Conservation (phyloP, 306 rosid species). For the Prunus armeniaca region DNA sequence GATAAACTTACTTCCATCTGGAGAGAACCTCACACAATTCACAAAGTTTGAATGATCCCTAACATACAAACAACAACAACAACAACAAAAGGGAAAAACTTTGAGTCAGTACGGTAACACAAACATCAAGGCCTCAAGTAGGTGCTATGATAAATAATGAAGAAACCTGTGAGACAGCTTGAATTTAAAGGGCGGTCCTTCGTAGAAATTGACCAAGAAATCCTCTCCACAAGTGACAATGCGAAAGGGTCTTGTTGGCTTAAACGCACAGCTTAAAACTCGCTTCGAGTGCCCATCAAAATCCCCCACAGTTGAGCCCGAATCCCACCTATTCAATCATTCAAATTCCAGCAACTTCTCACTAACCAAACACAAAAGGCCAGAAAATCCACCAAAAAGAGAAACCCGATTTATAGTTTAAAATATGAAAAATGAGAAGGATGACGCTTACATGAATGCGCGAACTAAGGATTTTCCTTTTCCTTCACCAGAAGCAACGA, state of each 20-base stretch:
- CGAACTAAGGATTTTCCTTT: slow-evolving; percentile 89
- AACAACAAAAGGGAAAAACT: neutral
- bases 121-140: neutral
- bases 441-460: slow-evolving; percentile 66
- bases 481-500: slow-evolving; percentile 91
- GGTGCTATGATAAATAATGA: neutral
- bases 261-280: slow-evolving; percentile 90
- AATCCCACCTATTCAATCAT: slow-evolving; percentile 73
- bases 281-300: slow-evolving; percentile 93
- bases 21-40: slow-evolving; percentile 86
- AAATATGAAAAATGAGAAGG: neutral
- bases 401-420: neutral
- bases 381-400: neutral
- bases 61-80: slow-evolving; percentile 12
- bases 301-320: slow-evolving; percentile 92
- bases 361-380: slow-evolving; percentile 1
- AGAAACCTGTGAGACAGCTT: slow-evolving; percentile 80
- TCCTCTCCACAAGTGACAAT: slow-evolving; percentile 92
- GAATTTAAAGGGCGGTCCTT: slow-evolving; percentile 94
- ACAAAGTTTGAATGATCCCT: slow-evolving; percentile 99
- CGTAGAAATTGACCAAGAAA: slow-evolving; percentile 86
- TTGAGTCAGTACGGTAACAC: neutral
- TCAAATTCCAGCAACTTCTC: slow-evolving; percentile 5
- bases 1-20: slow-evolving; percentile 84
- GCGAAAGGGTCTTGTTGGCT: slow-evolving; percentile 90